Conservation (phyloP, 805 yeast genomes). For the Osmozyma mogii region DNA sequence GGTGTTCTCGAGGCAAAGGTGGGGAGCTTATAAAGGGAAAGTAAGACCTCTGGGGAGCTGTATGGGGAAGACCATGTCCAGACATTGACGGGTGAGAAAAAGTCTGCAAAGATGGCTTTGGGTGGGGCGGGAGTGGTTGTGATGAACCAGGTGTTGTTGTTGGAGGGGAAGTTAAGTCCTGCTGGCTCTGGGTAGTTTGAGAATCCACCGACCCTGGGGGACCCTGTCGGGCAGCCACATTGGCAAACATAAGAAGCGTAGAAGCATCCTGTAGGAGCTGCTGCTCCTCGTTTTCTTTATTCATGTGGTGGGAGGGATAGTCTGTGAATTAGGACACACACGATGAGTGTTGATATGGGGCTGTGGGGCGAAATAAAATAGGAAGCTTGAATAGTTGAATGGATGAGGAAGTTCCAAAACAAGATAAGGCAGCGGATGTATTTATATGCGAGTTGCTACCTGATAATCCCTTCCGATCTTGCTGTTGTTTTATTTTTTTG, state of each 20-base stretch:
- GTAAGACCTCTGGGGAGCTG: no score
- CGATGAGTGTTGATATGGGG: background rate
- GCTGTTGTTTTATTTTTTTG: no score
- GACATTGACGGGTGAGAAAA: no score
- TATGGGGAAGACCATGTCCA: no score
- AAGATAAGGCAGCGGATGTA: background rate
- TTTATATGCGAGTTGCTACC: no score
- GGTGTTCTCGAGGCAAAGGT: no score
- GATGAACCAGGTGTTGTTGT: constrained; percentile 2
- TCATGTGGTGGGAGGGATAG: constrained; percentile 2
- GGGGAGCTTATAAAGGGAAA: no score
- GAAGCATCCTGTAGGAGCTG: constrained; percentile 53
- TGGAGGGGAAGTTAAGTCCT: constrained; percentile 2
- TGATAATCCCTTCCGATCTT: no score
- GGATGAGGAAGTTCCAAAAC: background rate
- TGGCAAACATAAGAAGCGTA: constrained; percentile 53
- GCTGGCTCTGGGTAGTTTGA: constrained; percentile 3
- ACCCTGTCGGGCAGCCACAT: constrained; percentile 40
- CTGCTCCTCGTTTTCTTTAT: constrained; percentile 21
- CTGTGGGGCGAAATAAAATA: background rate
- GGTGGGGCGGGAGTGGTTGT: no score
- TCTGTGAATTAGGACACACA: background rate
- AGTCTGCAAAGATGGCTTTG: no score
- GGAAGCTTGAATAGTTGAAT: background rate
- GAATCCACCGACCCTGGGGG: constrained; percentile 1